Evolutionary conservation across 108 stramenopile genomes (phyloP), one percentile per base, ranked within the genome.

Genomic region (Cyclotella atomus): DNA sequence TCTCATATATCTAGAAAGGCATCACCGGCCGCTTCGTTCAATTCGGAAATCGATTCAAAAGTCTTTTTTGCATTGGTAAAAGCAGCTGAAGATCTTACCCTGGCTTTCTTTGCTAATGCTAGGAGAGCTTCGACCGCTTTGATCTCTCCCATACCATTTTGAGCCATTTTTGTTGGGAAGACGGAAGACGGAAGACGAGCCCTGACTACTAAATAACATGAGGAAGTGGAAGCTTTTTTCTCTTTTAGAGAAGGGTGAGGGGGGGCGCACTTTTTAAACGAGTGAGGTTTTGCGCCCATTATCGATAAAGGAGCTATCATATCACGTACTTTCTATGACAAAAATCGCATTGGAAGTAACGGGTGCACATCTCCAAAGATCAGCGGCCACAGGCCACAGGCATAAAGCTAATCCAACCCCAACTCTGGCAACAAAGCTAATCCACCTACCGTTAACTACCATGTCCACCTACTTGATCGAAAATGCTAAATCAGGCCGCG

Each of bases 401-500:
- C n/a, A 41, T 12, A 12, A 41, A 41, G 38, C 38, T 12, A 41
- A 6, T 12, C 9, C 38, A 56, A 12, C 38, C 38, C 9, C 38
- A 41, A 33, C 60, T 36, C 17, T 16, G n/a, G 30, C 7, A 20
- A 21, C 33, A 38, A 28, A 61, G 19, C 38, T 6, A 9, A 41
- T 9, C 38, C 33, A 19, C 60, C 27, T 61, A 20, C 1, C 30
- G 16, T 34, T 8, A 28, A 16, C 28, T 16, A 57, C 55, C 55
- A 56, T 70, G 68, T 6, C 78, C 46, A 73, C 69, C 44, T 87
- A 74, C 45, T 68, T 57, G 29, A 61, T 86, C 21, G 72, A 91
- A 70, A n/a, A 61, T 25, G 86, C 92, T 70, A 89, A 89, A 60
- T 75, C 79, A 14, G 87, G 75, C 52, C 83, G 89, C 1, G 45